A percentile compares a stretch with the other conserved stretches of the same genome.
phyloP scores from a whole-genome alignment of 202 grass and related monocot species.

The Tripidium arundinaceum region DNA sequence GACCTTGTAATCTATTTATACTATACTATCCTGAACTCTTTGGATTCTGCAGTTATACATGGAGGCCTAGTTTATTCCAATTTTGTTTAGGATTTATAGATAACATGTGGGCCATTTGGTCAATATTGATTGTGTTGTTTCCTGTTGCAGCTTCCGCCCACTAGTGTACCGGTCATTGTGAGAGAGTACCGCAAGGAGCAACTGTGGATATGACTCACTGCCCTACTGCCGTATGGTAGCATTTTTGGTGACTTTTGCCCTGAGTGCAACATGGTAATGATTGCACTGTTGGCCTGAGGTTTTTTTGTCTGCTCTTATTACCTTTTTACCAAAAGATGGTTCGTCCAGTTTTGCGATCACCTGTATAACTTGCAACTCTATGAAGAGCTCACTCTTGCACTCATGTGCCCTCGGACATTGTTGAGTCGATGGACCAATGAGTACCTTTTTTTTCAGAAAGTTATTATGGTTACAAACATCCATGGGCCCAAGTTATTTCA shows the following conservation, averaged over 20 bases:
- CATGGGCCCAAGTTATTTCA: not conserved
- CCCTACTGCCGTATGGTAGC: not conserved
- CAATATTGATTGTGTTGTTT: not conserved
- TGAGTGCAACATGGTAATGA: constrained; percentile 15
- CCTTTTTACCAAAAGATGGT: constrained; percentile 19
- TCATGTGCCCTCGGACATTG: not conserved
- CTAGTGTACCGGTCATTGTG: constrained; percentile 78
- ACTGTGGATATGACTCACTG: constrained; percentile 59
- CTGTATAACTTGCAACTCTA: constrained; percentile 26
- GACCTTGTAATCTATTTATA: not conserved
- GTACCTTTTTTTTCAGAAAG: not conserved
- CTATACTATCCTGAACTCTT: not conserved
- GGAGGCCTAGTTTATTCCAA: not conserved
- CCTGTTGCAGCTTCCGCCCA: constrained; percentile 62
- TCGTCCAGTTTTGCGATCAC: constrained; percentile 29
- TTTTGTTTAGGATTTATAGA: not conserved
- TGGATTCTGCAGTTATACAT: not conserved
- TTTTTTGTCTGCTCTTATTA: constrained; percentile 5
- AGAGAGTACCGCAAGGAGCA: constrained; percentile 66
- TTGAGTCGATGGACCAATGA: not conserved
- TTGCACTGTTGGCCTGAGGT: not conserved
- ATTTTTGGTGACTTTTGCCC: constrained; percentile 31
- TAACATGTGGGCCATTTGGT: not conserved
- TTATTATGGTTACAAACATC: not conserved
- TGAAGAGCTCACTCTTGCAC: constrained; percentile 4